Conservation (phyloP, 495 filamentous ascomycete species). For the Amniculicola lignicola region DNA sequence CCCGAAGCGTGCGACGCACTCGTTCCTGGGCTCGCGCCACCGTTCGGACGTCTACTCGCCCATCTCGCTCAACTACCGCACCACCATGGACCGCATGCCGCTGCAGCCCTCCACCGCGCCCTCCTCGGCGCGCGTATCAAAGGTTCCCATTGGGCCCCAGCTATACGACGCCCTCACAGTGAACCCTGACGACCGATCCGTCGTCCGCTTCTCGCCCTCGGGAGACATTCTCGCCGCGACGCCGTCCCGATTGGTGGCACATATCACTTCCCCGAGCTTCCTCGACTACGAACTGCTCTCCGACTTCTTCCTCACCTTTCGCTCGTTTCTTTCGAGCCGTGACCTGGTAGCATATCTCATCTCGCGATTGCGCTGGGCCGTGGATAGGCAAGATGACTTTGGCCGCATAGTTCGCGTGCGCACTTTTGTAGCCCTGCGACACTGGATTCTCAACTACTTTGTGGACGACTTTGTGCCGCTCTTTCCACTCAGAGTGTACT, state of each 20-base stretch:
- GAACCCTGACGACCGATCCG: conserved; percentile 68
- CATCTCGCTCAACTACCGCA: conserved; percentile 18
- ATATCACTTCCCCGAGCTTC: conserved; percentile 93
- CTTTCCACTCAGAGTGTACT: conserved; percentile 70
- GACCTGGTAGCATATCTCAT: conserved; percentile 80
- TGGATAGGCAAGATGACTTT: conserved; percentile 73
- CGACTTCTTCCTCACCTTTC: conserved; percentile 96
- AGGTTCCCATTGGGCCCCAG: conserved; percentile 31
- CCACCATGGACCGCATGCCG: conserved; percentile 32
- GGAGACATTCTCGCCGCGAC: conserved; percentile 85
- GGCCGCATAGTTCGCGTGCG: conserved; percentile 90
- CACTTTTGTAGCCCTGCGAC: conserved; percentile 91
- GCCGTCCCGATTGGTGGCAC: conserved; percentile 87
- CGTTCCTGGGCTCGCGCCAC: conserved; percentile 41
- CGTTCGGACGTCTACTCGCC: conserved; percentile 45
- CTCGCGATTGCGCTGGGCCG: conserved; percentile 81
- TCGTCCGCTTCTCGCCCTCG: conserved; percentile 78
- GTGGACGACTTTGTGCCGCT: conserved; percentile 91
- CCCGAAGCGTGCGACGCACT: conserved; percentile 41
- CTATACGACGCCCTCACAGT: conserved; percentile 76
- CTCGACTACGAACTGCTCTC: conserved; percentile 97
- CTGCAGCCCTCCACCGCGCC: conserved; percentile 27
- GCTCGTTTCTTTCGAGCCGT: conserved; percentile 71
- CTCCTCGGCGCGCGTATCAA: conserved; percentile 28
- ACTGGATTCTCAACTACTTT: conserved; percentile 99